Conservation (phyloP, 345 rosid species). For the Clausena lansium region DNA sequence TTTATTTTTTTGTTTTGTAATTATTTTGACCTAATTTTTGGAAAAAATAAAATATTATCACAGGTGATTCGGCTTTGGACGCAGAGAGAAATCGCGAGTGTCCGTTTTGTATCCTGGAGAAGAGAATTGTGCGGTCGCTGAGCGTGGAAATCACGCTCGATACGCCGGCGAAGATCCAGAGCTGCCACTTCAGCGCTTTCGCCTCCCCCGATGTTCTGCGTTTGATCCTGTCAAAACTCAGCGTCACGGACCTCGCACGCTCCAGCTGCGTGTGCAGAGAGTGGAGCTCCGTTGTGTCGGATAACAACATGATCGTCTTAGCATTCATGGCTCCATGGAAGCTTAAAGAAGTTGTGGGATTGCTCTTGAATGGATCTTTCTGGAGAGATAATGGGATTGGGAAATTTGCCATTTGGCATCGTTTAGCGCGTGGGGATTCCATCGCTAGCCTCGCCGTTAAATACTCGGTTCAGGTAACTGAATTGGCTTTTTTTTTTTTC, state of each 20-base stretch:
- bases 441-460: constrained; percentile 81
- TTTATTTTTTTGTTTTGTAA: not conserved
- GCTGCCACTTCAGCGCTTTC: constrained; percentile 55
- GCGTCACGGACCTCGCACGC: constrained; percentile 64
- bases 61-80: constrained; percentile 63
- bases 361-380: constrained; percentile 49
- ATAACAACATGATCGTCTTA: constrained; percentile 39
- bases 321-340: constrained; percentile 68
- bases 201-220: constrained; percentile 58
- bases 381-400: constrained; percentile 77
- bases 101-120: constrained; percentile 88
- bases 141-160: constrained; percentile 57
- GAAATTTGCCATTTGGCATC: constrained; percentile 79
- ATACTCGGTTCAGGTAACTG: constrained; percentile 79
- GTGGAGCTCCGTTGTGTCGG: constrained; percentile 64
- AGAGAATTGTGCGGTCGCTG: constrained; percentile 72
- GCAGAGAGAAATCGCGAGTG: constrained; percentile 70
- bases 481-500: not conserved
- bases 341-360: constrained; percentile 60
- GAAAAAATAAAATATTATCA: not conserved
- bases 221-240: constrained; percentile 56
- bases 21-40: not conserved
- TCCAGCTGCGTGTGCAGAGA: constrained; percentile 75
- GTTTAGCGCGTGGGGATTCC: constrained; percentile 58
- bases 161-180: constrained; percentile 66